phyloP scores from a whole-genome alignment of 2,329 filamentous ascomycete genomes.

The Talaromyces rugulosus region DNA sequence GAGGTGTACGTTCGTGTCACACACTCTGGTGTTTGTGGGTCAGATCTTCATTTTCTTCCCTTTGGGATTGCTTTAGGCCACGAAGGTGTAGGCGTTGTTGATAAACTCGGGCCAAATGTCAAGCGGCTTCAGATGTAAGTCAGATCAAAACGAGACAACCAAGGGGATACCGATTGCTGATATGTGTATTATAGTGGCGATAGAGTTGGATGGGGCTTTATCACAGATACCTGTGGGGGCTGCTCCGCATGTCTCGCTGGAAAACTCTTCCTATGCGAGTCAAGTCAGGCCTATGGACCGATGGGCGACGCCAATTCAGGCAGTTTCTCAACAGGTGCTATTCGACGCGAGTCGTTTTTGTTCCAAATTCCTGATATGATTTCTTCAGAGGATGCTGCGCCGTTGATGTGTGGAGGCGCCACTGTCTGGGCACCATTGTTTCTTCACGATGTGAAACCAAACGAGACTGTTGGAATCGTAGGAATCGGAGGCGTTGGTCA shows the following conservation, averaged over 20 bases:
- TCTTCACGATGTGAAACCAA: slow-evolving; percentile 61
- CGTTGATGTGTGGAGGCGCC: slow-evolving; percentile 35
- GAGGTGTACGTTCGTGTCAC: slow-evolving; percentile 61
- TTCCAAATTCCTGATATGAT: not conserved
- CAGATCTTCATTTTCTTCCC: slow-evolving; percentile 42
- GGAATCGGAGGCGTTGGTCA: slow-evolving; percentile 70
- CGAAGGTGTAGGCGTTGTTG: slow-evolving; percentile 34
- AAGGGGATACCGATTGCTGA: slow-evolving; percentile 27
- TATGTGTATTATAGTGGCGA: slow-evolving; percentile 27
- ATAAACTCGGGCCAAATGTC: slow-evolving; percentile 22
- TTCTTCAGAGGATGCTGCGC: slow-evolving; percentile 18
- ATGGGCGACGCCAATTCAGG: not conserved
- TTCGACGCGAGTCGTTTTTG: not conserved
- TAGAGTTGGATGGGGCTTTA: slow-evolving; percentile 41
- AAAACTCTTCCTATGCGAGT: not conserved
- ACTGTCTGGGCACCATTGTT: slow-evolving; percentile 54
- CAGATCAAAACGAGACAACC: not conserved
- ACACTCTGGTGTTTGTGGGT: slow-evolving; percentile 64
- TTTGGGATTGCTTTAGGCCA: slow-evolving; percentile 35
- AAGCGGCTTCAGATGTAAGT: too few relatives aligned
- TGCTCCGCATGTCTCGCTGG: slow-evolving; percentile 33
- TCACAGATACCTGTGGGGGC: slow-evolving; percentile 33
- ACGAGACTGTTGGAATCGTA: slow-evolving; percentile 66
- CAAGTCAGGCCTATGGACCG: too few relatives aligned
- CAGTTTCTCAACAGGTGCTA: not conserved